phyloP scores from a whole-genome alignment of 2,329 filamentous ascomycete genomes.

The Ceratocystis cubensis region DNA sequence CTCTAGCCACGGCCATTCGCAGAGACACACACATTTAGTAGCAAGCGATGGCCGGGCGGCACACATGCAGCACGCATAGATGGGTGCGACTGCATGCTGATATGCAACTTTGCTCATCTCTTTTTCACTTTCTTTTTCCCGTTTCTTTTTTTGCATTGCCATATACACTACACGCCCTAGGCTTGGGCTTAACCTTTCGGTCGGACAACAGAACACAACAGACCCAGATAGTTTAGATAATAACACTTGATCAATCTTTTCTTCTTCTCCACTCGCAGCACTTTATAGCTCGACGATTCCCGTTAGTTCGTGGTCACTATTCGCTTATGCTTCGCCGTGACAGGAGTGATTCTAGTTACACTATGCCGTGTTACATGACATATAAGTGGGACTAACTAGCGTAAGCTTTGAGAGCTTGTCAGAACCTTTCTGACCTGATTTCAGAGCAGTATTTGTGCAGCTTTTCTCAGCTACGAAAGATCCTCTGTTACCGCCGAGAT shows the following conservation, averaged over 20 bases:
- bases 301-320: too few species aligned
- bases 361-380: too few species aligned
- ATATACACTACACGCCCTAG: background rate
- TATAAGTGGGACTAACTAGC: too few species aligned
- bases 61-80: conserved; percentile 10
- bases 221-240: background rate
- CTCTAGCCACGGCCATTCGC: background rate
- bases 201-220: background rate
- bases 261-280: background rate
- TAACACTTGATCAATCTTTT: background rate
- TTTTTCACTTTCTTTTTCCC: background rate
- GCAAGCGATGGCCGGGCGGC: background rate
- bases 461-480: too few species aligned
- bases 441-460: too few species aligned
- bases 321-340: too few species aligned
- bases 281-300: background rate
- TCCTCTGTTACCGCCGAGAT: too few species aligned
- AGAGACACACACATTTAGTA: background rate
- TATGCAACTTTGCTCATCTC: background rate
- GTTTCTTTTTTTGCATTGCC: background rate
- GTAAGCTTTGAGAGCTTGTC: too few species aligned
- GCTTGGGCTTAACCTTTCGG: background rate
- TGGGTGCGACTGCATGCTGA: background rate
- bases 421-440: too few species aligned
- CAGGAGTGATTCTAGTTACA: too few species aligned